Conservation (phyloP, 257 asterid genomes). For the Primulina eburnea region DNA sequence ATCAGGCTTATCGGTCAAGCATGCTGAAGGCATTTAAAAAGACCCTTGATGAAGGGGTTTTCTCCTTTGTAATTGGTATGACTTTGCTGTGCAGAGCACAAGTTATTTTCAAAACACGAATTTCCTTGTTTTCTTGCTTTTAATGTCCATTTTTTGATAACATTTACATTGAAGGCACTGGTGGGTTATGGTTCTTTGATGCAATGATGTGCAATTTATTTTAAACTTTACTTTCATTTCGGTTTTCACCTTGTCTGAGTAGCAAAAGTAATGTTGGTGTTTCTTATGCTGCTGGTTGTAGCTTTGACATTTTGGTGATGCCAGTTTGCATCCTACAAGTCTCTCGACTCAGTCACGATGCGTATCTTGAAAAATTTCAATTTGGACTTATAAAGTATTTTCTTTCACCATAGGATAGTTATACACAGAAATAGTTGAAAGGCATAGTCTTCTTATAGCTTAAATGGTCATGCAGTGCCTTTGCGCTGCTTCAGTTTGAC, state of each 20-base stretch:
- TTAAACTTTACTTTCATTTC: neutral
- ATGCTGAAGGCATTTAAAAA: conserved; percentile 97
- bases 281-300: conserved; percentile 27
- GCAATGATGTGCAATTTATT: conserved; percentile 23
- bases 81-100: conserved; percentile 25
- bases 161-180: conserved; percentile 19
- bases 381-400: neutral
- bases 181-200: conserved; percentile 19
- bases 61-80: conserved; percentile 96
- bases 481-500: conserved; percentile 82
- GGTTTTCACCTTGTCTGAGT: conserved; percentile 16
- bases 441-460: conserved; percentile 48
- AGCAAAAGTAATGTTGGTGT: conserved; percentile 24
- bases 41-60: conserved; percentile 96
- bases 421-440: conserved; percentile 40
- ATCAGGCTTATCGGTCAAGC: conserved; percentile 96
- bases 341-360: conserved; percentile 21
- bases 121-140: conserved; percentile 20
- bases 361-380: conserved; percentile 24
- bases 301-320: conserved; percentile 26
- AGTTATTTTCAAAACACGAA: conserved; percentile 17
- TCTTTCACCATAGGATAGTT: conserved; percentile 10
- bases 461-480: conserved; percentile 82
- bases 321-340: conserved; percentile 27
- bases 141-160: conserved; percentile 7